These are phyloP conservation scores for Castanea sativa DNA, from an alignment of 306 rosid species.

Conservation along the genomic window DNA sequence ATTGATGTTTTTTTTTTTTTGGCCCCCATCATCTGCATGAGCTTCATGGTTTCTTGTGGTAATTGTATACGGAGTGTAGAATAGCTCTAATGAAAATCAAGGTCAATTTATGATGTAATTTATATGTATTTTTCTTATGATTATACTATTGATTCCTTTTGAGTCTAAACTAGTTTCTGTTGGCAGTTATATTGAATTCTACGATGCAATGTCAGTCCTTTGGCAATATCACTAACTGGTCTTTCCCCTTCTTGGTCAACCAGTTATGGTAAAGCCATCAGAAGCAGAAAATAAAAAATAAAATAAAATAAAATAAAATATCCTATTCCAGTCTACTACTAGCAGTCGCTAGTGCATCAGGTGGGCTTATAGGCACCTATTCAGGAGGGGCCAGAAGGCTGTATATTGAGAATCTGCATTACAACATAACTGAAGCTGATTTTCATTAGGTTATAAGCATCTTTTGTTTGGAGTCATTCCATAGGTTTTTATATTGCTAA, in stretches of 20 bases:
- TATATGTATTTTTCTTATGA: neutral
- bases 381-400: constrained; percentile 93
- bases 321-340: constrained; percentile 68
- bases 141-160: neutral
- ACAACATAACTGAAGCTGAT: constrained; percentile 82
- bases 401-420: constrained; percentile 87
- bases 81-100: too few species aligned
- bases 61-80: too few species aligned
- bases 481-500: constrained; percentile 13
- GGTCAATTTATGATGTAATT: too few species aligned
- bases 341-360: constrained; percentile 44
- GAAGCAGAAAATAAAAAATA: constrained; percentile 83
- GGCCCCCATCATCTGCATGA: too few species aligned
- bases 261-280: constrained; percentile 99
- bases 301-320: too few species aligned
- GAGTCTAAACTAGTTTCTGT: neutral
- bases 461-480: constrained; percentile 3
- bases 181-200: constrained; percentile 87
- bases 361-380: constrained; percentile 75
- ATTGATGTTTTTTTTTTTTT: too few species aligned
- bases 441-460: constrained; percentile 59
- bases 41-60: too few species aligned
- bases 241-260: constrained; percentile 80
- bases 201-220: constrained; percentile 92
- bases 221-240: constrained; percentile 96